A percentile compares a stretch with the other conserved stretches of the same genome.
phyloP scores from a whole-genome alignment of 345 rosid species.

The Gossypium herbaceum region DNA sequence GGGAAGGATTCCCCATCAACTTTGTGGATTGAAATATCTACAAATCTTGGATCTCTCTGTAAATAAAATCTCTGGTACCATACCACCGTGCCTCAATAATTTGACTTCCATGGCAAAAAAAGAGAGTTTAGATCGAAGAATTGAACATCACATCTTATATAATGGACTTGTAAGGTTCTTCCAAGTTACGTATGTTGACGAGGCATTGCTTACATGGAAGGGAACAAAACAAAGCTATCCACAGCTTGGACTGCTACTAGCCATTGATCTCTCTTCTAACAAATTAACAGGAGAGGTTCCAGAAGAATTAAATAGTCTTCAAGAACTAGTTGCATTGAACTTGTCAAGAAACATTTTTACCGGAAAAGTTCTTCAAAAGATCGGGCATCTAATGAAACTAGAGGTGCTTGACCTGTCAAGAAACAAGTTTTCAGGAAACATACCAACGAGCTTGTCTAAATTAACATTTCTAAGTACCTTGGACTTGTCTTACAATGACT shows the following conservation, averaged over 20 bases:
- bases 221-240: slow-evolving; percentile 10
- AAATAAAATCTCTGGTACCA: neutral
- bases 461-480: neutral
- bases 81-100: neutral
- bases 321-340: slow-evolving; percentile 11
- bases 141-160: neutral
- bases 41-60: neutral
- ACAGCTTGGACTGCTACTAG: neutral
- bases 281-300: slow-evolving; percentile 30
- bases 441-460: slow-evolving; percentile 18
- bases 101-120: neutral
- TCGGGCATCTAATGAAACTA: slow-evolving; percentile 18
- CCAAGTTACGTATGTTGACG: neutral
- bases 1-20: neutral
- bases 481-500: slow-evolving; percentile 7
- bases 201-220: slow-evolving; percentile 26
- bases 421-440: slow-evolving; percentile 28
- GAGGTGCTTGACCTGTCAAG: slow-evolving; percentile 32
- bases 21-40: neutral
- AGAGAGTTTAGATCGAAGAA: neutral
- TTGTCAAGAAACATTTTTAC: slow-evolving; percentile 4
- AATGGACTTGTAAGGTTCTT: neutral
- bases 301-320: slow-evolving; percentile 19
- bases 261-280: slow-evolving; percentile 24
- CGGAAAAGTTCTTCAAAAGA: slow-evolving; percentile 21